These are phyloP conservation scores for Epichloe baconii DNA, from an alignment of 2,329 filamentous ascomycete species.

Conservation along the genomic window DNA sequence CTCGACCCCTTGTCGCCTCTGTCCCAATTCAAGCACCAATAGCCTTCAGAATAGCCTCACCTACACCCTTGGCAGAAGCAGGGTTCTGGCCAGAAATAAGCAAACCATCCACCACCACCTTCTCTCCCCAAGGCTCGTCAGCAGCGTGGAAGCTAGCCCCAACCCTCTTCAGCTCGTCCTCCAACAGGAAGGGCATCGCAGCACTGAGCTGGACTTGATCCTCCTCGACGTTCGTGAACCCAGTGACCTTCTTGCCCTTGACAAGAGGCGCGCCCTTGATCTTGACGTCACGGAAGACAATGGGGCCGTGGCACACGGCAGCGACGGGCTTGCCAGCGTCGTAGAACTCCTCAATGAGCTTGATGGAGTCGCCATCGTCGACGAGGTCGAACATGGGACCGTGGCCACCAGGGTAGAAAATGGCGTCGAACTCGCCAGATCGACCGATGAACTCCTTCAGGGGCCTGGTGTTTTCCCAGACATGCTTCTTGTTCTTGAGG, in stretches of 20 bases:
- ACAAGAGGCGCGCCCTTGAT: constrained; percentile 40
- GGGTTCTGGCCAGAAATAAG: constrained; percentile 48
- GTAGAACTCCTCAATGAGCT: constrained; percentile 50
- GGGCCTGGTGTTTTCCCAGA: constrained; percentile 52
- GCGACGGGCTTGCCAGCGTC: constrained; percentile 47
- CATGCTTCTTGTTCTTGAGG: constrained; percentile 36
- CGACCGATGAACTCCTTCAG: constrained; percentile 43
- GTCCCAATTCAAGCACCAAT: constrained; percentile 15
- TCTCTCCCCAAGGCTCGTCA: constrained; percentile 32
- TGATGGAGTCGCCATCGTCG: constrained; percentile 39
- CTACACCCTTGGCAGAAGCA: constrained; percentile 35
- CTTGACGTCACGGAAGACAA: constrained; percentile 46
- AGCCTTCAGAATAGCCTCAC: constrained; percentile 36
- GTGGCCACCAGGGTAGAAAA: constrained; percentile 46
- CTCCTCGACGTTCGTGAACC: constrained; percentile 48
- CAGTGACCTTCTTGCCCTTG: constrained; percentile 43
- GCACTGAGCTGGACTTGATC: constrained; percentile 31
- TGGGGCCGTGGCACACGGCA: constrained; percentile 58
- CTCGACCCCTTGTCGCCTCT: too few relatives aligned
- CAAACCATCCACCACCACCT: constrained; percentile 37
- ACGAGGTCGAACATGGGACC: constrained; percentile 57
- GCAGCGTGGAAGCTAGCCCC: constrained; percentile 46
- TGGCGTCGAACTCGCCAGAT: constrained; percentile 47
- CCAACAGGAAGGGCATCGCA: constrained; percentile 46
- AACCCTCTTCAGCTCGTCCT: constrained; percentile 37